Evolutionary conservation across 1,284 basidiomycete genomes (phyloP), one percentile per base, ranked within the genome.

Genomic region (Ceratobasidium sp.): DNA sequence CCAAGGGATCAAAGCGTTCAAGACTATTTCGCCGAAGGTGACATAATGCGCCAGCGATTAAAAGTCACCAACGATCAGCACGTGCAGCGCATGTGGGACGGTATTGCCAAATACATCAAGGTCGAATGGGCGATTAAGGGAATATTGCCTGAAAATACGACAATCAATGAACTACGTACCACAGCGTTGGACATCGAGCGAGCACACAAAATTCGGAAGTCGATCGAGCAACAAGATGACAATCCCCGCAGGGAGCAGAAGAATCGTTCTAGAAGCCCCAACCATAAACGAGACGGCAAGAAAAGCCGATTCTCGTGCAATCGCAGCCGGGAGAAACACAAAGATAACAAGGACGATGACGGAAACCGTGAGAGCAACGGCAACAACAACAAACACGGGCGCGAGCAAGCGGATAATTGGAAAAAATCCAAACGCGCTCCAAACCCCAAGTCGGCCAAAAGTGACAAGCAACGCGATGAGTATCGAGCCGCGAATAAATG

Each of bases 401-500:
- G 22, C 53, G 22, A 54, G 1, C 4, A 24, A 2, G 22, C 53
- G 22, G 5, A 27, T 15, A 65, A 50, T 24, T 29, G 45, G 27
- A 50, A 48, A 8, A 22, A 53, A 22, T n/a, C 48, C 24, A 50
- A 48, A 11, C 33, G 17, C 14, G n/a, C 11, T 3, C 19, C 29
- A 3, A n/a, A 50, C 36, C 36, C 47, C 8, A 65, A 29, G 31
- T 19, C 15, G 19, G 24, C 22, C 11, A 19, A 19, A 7, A 27
- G 15, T 6, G 29, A 65, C 27, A 50, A 47, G 47, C 15, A 50
- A 27, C 29, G 27, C 5, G 27, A 65, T 19, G 71, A 73, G 29
- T 44, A 57, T 9, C 22, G 71, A 1, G 75, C 71, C 0, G 71
- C 71, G 22, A 64, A 64, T 6, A 73, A 76, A 31, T 76, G 75